These are phyloP conservation scores for Heritiera fomes DNA, from an alignment of 345 rosid genomes.

Conservation along the genomic window DNA sequence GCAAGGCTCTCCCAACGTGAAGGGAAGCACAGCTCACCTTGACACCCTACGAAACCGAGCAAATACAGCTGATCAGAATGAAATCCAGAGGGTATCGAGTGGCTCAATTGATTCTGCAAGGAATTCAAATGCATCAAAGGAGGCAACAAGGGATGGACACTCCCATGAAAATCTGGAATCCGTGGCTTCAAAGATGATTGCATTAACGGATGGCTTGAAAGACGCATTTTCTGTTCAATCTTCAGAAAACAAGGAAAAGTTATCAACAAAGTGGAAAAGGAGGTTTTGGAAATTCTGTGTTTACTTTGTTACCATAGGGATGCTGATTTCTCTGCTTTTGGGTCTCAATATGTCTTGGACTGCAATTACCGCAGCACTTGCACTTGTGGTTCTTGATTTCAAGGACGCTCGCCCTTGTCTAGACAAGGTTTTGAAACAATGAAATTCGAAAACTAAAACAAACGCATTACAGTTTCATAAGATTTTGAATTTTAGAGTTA, in stretches of 20 bases:
- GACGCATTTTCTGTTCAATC: conserved; percentile 16
- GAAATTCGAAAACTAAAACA: background rate
- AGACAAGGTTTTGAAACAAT: conserved; percentile 53
- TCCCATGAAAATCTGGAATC: conserved; percentile 29
- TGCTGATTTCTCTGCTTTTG: conserved; percentile 63
- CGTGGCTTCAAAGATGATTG: conserved; percentile 25
- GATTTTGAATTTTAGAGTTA: background rate
- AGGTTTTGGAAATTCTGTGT: conserved; percentile 61
- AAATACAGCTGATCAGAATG: conserved; percentile 38
- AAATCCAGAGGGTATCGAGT: conserved; percentile 31
- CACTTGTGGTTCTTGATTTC: conserved; percentile 82
- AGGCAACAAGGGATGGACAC: conserved; percentile 23
- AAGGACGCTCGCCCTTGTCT: conserved; percentile 76
- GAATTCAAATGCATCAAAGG: conserved; percentile 49
- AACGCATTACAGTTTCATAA: background rate
- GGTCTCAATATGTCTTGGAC: conserved; percentile 95
- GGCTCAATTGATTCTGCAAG: conserved; percentile 31
- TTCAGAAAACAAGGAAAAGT: conserved; percentile 30
- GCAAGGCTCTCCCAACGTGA: conserved; percentile 28
- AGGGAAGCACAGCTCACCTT: conserved; percentile 16
- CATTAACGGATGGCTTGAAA: conserved; percentile 15
- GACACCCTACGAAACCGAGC: conserved; percentile 51
- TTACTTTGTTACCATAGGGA: conserved; percentile 61
- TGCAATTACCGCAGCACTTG: conserved; percentile 79
- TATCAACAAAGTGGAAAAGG: conserved; percentile 47